Conservation (phyloP, 208 protist genomes). For the Jaenimonas drosophilae region DNA sequence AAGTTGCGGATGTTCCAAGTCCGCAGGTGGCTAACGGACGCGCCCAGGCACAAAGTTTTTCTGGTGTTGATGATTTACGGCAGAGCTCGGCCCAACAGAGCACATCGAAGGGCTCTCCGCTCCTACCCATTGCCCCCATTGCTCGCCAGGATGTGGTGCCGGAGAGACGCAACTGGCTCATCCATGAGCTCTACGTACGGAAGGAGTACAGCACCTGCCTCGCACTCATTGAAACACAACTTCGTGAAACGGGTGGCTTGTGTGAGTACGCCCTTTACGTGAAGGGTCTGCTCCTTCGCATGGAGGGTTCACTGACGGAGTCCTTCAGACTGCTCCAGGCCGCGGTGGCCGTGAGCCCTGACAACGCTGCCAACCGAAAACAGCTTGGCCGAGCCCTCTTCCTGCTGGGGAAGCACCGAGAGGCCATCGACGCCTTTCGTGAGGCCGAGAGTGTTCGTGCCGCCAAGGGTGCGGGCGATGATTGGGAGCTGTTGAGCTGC, state of each 20-base stretch:
- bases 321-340: slow-evolving; percentile 91
- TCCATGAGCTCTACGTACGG: slow-evolving; percentile 88
- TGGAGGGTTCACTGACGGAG: slow-evolving; percentile 90
- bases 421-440: slow-evolving; percentile 84
- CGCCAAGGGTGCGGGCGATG: slow-evolving; percentile 26
- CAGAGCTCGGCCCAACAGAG: too few species aligned
- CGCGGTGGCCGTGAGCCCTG: slow-evolving; percentile 82
- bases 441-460: slow-evolving; percentile 59
- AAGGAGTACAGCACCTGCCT: slow-evolving; percentile 87
- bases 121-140: too few species aligned
- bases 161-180: slow-evolving; percentile 90
- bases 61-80: too few species aligned
- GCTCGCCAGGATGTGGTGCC: slow-evolving; percentile 35
- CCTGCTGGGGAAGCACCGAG: slow-evolving; percentile 88
- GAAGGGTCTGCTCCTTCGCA: slow-evolving; percentile 88
- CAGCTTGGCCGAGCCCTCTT: slow-evolving; percentile 88
- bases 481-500: slow-evolving; percentile 90
- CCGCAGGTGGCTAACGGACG: too few species aligned
- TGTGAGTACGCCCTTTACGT: slow-evolving; percentile 91
- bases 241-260: slow-evolving; percentile 60
- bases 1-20: too few species aligned
- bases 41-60: too few species aligned
- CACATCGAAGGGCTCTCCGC: too few species aligned
- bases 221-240: slow-evolving; percentile 80
- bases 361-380: slow-evolving; percentile 85